Percentiles rank a stretch among this genome's conserved stretches.
Conservation (phyloP, 768 basidiomycete genomes). For the Xerocomellus amylosporus region DNA sequence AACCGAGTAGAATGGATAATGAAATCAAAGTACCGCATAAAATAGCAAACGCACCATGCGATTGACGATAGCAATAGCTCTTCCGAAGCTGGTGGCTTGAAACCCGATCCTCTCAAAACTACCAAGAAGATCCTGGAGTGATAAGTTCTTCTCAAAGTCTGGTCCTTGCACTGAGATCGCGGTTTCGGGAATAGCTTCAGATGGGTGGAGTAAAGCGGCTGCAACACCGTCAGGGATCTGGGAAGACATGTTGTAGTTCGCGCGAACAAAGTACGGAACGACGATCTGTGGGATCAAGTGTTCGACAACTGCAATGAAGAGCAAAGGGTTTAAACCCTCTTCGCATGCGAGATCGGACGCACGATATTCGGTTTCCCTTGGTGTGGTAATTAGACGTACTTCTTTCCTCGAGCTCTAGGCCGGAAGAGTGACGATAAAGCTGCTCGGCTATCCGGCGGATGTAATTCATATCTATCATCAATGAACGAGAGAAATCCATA, state of each 20-base stretch:
- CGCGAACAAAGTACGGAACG: background rate
- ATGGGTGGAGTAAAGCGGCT: background rate
- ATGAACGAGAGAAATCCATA: no score
- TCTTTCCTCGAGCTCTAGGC: no score
- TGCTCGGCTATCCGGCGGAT: no score
- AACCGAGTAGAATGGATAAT: background rate
- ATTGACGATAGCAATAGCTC: background rate
- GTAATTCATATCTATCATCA: no score
- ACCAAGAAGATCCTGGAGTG: background rate
- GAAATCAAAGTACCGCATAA: no score
- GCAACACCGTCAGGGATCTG: background rate
- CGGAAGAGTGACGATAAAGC: no score
- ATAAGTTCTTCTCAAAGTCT: background rate
- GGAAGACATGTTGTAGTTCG: background rate
- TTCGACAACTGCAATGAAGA: background rate
- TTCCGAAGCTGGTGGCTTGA: constrained; percentile 1
- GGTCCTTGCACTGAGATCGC: background rate
- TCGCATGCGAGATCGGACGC: no score
- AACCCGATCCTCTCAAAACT: background rate
- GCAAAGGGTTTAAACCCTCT: background rate
- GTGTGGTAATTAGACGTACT: no score
- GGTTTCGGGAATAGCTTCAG: background rate
- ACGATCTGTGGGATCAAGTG: background rate
- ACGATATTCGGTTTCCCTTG: no score
- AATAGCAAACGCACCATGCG: background rate